Conservation (phyloP, 768 basidiomycete species). For the Trametes sanguinea region DNA sequence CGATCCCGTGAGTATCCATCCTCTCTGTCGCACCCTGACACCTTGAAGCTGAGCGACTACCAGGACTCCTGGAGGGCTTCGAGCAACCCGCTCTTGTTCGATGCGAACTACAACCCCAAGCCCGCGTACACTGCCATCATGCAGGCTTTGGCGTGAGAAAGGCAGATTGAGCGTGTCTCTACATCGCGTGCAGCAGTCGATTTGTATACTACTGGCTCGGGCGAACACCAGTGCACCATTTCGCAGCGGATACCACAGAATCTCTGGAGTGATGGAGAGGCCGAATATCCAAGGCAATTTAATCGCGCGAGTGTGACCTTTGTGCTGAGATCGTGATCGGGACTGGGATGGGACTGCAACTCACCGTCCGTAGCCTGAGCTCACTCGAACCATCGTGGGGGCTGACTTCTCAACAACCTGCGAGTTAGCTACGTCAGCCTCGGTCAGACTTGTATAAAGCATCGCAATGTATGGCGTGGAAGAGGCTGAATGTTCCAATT, state of each 20-base stretch:
- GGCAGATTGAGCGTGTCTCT: neutral
- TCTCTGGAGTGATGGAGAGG: no score
- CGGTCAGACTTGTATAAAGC: neutral
- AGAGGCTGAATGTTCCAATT: no score
- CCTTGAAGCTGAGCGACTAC: neutral
- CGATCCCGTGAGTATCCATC: conserved; percentile 37
- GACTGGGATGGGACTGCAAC: neutral
- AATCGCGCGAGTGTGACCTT: no score
- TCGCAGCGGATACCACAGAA: no score
- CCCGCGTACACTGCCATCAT: conserved; percentile 36
- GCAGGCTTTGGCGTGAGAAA: conserved; percentile 26
- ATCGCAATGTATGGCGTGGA: no score
- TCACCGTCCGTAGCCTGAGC: no score
- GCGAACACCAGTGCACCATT: no score
- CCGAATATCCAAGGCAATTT: no score
- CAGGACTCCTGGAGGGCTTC: conserved; percentile 51
- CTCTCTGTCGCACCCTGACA: neutral
- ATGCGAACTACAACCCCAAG: conserved; percentile 50
- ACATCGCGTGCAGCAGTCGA: no score
- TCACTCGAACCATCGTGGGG: neutral
- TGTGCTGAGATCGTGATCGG: neutral
- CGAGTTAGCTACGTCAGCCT: neutral
- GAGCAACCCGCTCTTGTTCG: conserved; percentile 47
- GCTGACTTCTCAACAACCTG: neutral
- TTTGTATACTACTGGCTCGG: no score